These are phyloP conservation scores for Metarhizium rileyi DNA, from an alignment of 2,329 filamentous ascomycete species.

Conservation along the genomic window DNA sequence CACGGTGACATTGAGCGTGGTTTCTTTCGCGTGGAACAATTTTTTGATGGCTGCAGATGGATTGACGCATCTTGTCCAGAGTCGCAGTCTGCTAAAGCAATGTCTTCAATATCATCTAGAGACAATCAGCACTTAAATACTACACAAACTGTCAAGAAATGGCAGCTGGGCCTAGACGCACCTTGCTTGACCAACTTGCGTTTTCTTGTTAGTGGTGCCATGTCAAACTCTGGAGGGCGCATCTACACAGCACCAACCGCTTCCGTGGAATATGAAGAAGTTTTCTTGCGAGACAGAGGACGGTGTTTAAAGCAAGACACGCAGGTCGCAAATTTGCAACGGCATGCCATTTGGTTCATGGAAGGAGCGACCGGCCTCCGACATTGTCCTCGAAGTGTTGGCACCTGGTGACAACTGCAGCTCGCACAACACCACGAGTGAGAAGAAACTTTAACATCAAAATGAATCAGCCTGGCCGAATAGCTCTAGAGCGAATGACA, in stretches of 20 bases:
- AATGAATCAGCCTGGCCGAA: background rate
- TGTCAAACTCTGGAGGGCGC: slow-evolving; percentile 3
- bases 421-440: background rate
- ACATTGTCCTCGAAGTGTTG: background rate
- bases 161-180: slow-evolving; percentile 4
- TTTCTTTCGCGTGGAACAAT: background rate
- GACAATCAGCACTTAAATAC: background rate
- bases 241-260: background rate
- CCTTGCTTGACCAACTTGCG: slow-evolving; percentile 15
- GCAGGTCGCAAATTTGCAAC: background rate
- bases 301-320: background rate
- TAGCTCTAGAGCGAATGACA: background rate
- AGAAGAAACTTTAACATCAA: background rate
- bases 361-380: background rate
- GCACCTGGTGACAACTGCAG: background rate
- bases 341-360: background rate
- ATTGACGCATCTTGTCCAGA: background rate
- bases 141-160: background rate
- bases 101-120: slow-evolving; percentile 1
- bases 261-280: background rate
- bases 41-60: background rate
- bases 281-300: background rate
- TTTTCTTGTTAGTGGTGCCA: slow-evolving; percentile 19
- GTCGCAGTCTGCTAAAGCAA: background rate
- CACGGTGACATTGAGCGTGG: background rate